Conservation (phyloP, 345 rosid genomes). For the Abelmoschus esculentus region DNA sequence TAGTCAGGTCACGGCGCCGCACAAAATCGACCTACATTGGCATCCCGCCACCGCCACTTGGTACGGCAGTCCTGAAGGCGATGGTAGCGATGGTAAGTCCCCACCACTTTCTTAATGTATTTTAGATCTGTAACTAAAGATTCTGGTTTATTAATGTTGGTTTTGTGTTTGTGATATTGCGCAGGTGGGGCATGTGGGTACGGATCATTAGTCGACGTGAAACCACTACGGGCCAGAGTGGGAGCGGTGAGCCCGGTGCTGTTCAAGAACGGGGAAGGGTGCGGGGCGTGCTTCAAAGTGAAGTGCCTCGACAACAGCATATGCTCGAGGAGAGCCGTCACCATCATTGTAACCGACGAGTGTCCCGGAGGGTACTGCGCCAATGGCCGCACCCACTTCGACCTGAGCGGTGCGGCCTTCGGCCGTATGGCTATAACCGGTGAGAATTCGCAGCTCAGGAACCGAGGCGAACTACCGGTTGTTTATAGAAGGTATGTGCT, state of each 20-base stretch:
- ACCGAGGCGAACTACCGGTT: constrained; percentile 73
- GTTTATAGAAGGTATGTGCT: constrained; percentile 26
- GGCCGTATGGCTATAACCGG: constrained; percentile 85
- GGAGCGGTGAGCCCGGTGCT: constrained; percentile 87
- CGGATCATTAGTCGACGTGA: constrained; percentile 84
- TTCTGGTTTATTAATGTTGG: neutral
- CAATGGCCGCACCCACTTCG: constrained; percentile 66
- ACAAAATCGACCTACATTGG: constrained; percentile 45
- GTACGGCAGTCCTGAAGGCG: constrained; percentile 96
- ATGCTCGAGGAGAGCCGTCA: constrained; percentile 79
- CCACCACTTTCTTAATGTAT: neutral
- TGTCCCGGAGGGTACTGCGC: constrained; percentile 75
- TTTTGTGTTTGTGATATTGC: neutral
- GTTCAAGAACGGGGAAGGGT: constrained; percentile 83
- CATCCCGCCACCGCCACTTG: constrained; percentile 88
- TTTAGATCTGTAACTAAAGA: neutral
- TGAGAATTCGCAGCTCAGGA: constrained; percentile 47
- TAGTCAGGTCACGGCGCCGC: constrained; percentile 16
- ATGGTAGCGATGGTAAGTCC: constrained; percentile 77
- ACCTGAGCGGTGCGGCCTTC: constrained; percentile 95
- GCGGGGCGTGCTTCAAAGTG: constrained; percentile 90
- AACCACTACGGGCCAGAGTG: constrained; percentile 74
- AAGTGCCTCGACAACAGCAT: constrained; percentile 63
- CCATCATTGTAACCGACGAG: constrained; percentile 86
- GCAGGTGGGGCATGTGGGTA: constrained; percentile 99